Evolutionary conservation across 805 yeast genomes (phyloP), one percentile per base, ranked within the genome.

Genomic region (Ogataea wickerhamii): DNA sequence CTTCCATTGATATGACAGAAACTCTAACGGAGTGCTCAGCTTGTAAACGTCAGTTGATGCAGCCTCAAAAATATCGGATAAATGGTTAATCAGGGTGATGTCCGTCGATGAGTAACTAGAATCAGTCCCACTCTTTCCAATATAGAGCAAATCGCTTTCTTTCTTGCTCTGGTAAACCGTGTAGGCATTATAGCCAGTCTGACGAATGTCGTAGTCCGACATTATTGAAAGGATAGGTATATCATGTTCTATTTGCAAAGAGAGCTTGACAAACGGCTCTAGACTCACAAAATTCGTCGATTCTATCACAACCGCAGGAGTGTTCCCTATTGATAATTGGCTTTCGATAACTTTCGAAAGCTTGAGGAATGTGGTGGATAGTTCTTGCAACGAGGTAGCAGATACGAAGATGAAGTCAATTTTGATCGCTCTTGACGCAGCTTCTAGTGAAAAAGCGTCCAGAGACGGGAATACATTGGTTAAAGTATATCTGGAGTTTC

Each of bases 1-100:
- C 56, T 82, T 80, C 96, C 96, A 88, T 60, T 87, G 93, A 51
- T 81, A 81, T 10, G 80, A 74, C 60, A 76, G 65, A 51, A 77
- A 82, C 45, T 78, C 87, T 38, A 71, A 62, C 32, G 78, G 67
- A 47, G 71, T 66, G 40, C 68, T 61, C 38, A 77, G 65, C 51
- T 74, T 74, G 47, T 76, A 66, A 34, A 74, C 71, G 32, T 70
- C 70, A 32, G 71, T 62, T 40, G 62, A 59, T 26, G 67, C 64
- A 19, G 58, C 48, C 46, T 70, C 71, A 21, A 63, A 61, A 21
- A 68, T 41, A 5, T 61, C 64, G 3, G 63, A 58, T 23, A 68
- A 52, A 36, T 59, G 59, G 34, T 67, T 64, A 35, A 65, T 58
- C 16, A 58, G 34, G 38, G 67, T 61, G 32, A 61, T 56, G 43